phyloP scores from a whole-genome alignment of 192 early-diverging fungal species.

The Gigaspora rosea region DNA sequence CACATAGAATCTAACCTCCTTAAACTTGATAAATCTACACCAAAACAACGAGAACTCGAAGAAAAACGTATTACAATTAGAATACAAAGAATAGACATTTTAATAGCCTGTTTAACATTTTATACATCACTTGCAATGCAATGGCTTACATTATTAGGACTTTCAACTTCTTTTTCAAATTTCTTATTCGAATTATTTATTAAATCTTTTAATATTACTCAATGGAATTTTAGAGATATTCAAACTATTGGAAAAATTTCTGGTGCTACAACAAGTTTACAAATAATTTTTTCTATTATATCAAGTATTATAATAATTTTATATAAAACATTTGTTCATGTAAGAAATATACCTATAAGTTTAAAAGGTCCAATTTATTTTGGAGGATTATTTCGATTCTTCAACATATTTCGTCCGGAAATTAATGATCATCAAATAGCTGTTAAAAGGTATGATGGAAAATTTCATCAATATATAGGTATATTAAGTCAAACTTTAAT shows the following conservation, averaged over 20 bases:
- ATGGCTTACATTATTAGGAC: slow-evolving; percentile 24
- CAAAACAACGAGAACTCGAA: not conserved
- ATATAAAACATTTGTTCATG: not conserved
- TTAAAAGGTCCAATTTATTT: no score
- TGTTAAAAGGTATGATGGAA: not conserved
- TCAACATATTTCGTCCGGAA: not conserved
- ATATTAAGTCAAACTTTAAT: slow-evolving; percentile 20
- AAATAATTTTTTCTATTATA: slow-evolving; percentile 11
- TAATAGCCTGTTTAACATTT: slow-evolving; percentile 11
- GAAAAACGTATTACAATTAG: slow-evolving; percentile 11
- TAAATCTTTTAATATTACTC: slow-evolving; percentile 3
- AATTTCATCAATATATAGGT: not conserved
- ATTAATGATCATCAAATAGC: not conserved
- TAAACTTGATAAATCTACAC: no score
- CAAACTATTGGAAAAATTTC: slow-evolving; percentile 6
- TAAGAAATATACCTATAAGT: not conserved
- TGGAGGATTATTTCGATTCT: not conserved
- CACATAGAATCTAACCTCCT: no score
- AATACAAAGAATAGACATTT: slow-evolving; percentile 6
- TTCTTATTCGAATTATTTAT: slow-evolving; percentile 27
- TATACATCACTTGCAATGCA: slow-evolving; percentile 19
- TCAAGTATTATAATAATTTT: not conserved
- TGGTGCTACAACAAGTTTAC: slow-evolving; percentile 3
- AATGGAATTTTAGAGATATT: slow-evolving; percentile 16
- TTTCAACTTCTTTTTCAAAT: not conserved